Evolutionary conservation across 192 early-diverging fungal genomes (phyloP).

Genomic region (Obelidium mucronatum): DNA sequence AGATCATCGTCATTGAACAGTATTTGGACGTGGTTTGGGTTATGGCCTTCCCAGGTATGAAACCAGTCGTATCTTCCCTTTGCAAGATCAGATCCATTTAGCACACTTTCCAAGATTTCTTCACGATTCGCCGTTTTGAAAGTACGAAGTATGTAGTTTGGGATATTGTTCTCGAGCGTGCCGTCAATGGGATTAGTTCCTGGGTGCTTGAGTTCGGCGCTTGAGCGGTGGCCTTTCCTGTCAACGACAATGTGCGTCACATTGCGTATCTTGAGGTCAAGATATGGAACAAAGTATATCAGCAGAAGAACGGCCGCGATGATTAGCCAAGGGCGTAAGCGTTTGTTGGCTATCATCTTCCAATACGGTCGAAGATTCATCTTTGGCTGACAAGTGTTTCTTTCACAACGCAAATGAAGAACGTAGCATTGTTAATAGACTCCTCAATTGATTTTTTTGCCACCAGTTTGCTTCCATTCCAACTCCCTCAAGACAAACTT

Average conservation of each 20-base stretch:
- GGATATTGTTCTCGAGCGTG: conserved; percentile 6
- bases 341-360: too few relatives aligned
- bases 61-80: neutral
- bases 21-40: conserved; percentile 22
- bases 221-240: neutral
- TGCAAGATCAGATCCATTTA: neutral
- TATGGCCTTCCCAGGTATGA: conserved; percentile 4
- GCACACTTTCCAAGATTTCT: neutral
- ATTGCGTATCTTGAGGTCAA: neutral
- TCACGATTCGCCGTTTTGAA: neutral
- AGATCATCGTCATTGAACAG: conserved; percentile 21
- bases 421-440: too few relatives aligned
- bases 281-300: too few relatives aligned
- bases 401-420: too few relatives aligned
- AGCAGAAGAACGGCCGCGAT: too few relatives aligned
- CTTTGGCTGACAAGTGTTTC: too few relatives aligned
- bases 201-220: too few relatives aligned
- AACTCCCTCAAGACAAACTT: conserved; percentile 61
- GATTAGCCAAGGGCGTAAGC: too few relatives aligned
- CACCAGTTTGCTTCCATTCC: conserved; percentile 50
- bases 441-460: conserved; percentile 21
- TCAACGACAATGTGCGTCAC: neutral
- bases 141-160: neutral
- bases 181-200: too few relatives aligned
- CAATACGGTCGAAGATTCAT: too few relatives aligned